Percentiles rank a stretch among this genome's conserved stretches.
Evolutionary conservation across 495 filamentous ascomycete species (phyloP).

Genomic region (Aspergillus panamensis): DNA sequence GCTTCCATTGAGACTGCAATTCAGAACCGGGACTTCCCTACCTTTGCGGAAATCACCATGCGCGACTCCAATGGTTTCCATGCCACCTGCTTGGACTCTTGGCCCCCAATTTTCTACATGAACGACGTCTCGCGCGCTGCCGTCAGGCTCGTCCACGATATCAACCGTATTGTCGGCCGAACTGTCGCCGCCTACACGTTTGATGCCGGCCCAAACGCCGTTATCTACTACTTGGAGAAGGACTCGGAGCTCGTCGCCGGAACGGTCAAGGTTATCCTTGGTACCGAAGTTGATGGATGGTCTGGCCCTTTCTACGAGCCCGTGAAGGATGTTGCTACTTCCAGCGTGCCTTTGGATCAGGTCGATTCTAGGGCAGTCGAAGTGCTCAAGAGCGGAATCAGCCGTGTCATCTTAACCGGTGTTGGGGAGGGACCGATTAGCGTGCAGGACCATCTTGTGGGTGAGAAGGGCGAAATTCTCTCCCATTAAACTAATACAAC

Average conservation of each 20-base stretch:
- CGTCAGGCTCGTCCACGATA: conserved; percentile 79
- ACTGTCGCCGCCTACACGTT: conserved; percentile 91
- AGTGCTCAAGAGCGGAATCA: conserved; percentile 71
- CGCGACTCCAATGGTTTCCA: conserved; percentile 96
- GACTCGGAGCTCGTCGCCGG: conserved; percentile 68
- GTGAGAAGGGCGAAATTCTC: conserved; percentile 60
- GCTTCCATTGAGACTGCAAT: conserved; percentile 82
- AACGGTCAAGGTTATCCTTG: conserved; percentile 56
- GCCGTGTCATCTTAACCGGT: conserved; percentile 81
- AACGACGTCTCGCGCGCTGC: conserved; percentile 87
- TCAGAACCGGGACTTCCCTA: conserved; percentile 67
- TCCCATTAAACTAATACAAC: conserved; percentile 15
- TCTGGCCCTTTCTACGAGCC: conserved; percentile 48
- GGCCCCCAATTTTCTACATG: conserved; percentile 96
- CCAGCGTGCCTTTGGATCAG: conserved; percentile 45
- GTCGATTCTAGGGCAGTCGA: conserved; percentile 55
- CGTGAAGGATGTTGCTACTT: conserved; percentile 44
- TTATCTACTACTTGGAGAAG: conserved; percentile 87
- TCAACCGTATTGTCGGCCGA: conserved; percentile 72
- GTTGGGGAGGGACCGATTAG: conserved; percentile 87
- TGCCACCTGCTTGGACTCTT: conserved; percentile 88
- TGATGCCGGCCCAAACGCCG: conserved; percentile 94
- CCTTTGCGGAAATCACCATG: conserved; percentile 91
- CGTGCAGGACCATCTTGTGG: conserved; percentile 73
- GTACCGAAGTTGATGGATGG: conserved; percentile 57